phyloP scores from a whole-genome alignment of 805 yeast genomes.

The Debaryomyces maramus region DNA sequence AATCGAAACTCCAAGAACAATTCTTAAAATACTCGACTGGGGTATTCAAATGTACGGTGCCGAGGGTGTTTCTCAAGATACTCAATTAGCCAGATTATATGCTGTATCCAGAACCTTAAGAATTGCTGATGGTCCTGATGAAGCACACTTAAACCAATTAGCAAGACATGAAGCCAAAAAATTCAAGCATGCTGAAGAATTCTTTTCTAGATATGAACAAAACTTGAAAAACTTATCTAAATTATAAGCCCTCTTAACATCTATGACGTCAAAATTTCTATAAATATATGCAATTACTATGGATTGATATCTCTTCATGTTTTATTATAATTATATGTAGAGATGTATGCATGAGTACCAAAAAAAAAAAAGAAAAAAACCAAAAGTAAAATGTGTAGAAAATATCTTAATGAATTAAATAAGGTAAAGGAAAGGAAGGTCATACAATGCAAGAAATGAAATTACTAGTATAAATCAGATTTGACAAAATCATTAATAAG shows the following conservation, averaged over 20 bases:
- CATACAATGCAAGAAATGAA: slow-evolving; percentile 1
- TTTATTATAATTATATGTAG: neutral
- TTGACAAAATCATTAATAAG: slow-evolving; percentile 57
- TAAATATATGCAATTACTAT: neutral
- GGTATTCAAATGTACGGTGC: slow-evolving; percentile 66
- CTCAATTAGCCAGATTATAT: slow-evolving; percentile 55
- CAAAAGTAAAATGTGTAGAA: neutral
- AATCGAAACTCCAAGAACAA: slow-evolving; percentile 59
- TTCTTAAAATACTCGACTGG: slow-evolving; percentile 55
- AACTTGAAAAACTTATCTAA: slow-evolving; percentile 22
- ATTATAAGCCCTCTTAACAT: slow-evolving; percentile 16
- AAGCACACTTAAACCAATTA: slow-evolving; percentile 59
- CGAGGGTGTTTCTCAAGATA: slow-evolving; percentile 63
- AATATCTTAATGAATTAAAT: slow-evolving; percentile 1
- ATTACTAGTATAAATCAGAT: slow-evolving; percentile 50
- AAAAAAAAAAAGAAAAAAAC: neutral
- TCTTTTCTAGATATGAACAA: slow-evolving; percentile 24
- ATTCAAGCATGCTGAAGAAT: slow-evolving; percentile 36
- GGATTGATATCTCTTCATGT: neutral
- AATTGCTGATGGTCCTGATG: slow-evolving; percentile 72
- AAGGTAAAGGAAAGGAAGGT: neutral
- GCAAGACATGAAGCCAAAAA: slow-evolving; percentile 48
- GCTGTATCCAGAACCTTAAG: slow-evolving; percentile 55
- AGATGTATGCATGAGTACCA: slow-evolving; percentile 1
- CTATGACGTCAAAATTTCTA: too few species aligned